phyloP scores from a whole-genome alignment of 148 eudicot genomes.

The Camellia granthamiana region DNA sequence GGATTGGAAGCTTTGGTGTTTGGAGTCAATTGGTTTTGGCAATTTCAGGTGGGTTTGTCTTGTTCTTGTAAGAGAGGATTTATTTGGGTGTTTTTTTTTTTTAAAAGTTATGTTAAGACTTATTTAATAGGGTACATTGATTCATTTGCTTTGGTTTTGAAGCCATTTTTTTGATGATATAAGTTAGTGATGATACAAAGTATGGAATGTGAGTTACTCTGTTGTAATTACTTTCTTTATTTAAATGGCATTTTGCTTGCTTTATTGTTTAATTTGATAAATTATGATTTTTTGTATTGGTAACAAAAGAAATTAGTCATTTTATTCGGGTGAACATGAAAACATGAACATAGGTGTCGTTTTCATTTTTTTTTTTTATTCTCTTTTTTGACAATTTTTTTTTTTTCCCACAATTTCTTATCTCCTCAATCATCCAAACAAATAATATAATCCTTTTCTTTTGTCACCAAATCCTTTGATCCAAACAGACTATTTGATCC shows the following conservation, averaged over 20 bases:
- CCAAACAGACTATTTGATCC: too few species aligned
- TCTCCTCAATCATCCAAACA: too few species aligned
- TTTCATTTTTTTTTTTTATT: neutral
- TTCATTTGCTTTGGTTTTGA: slow-evolving; percentile 37
- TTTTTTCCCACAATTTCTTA: too few species aligned
- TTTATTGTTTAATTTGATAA: slow-evolving; percentile 9
- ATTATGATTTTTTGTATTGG: too few species aligned
- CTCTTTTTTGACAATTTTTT: neutral
- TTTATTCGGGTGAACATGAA: too few species aligned
- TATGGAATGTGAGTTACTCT: slow-evolving; percentile 9
- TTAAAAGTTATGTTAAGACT: slow-evolving; percentile 26
- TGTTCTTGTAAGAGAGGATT: slow-evolving; percentile 34
- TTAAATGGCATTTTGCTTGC: slow-evolving; percentile 8
- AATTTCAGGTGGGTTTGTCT: slow-evolving; percentile 30
- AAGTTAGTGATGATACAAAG: slow-evolving; percentile 10
- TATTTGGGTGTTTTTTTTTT: slow-evolving; percentile 9
- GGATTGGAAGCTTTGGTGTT: slow-evolving; percentile 22
- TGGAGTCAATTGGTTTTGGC: slow-evolving; percentile 40
- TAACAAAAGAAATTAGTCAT: too few species aligned
- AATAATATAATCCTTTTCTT: too few species aligned
- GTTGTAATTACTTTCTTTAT: slow-evolving; percentile 9
- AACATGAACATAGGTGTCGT: too few species aligned
- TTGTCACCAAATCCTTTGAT: too few species aligned
- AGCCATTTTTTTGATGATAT: slow-evolving; percentile 19
- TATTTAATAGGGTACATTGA: slow-evolving; percentile 16